phyloP scores from a whole-genome alignment of 495 filamentous ascomycete species.

The Neurospora discreta region DNA sequence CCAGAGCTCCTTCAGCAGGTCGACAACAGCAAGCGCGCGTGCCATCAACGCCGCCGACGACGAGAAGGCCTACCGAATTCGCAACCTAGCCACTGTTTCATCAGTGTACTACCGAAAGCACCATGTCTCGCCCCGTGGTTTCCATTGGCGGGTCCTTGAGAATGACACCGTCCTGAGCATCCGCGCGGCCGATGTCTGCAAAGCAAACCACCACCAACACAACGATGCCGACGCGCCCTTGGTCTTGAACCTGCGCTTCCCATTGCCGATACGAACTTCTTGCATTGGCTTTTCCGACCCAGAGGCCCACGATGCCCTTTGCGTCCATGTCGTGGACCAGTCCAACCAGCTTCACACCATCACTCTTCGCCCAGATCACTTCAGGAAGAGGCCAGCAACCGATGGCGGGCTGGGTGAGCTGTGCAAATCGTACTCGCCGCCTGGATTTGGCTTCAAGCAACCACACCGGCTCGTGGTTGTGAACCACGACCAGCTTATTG shows the following conservation, averaged over 20 bases:
- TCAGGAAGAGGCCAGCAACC: constrained; percentile 51
- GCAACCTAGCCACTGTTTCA: constrained; percentile 64
- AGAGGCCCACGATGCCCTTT: constrained; percentile 65
- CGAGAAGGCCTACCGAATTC: constrained; percentile 60
- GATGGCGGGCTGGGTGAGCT: constrained; percentile 62
- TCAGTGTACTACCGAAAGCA: constrained; percentile 75
- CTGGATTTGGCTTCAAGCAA: constrained; percentile 62
- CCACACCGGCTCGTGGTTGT: constrained; percentile 74
- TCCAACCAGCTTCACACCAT: constrained; percentile 70
- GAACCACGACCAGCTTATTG: constrained; percentile 58
- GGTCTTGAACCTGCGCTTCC: constrained; percentile 67
- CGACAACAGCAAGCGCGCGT: constrained; percentile 8
- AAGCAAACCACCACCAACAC: constrained; percentile 30
- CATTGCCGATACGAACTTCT: constrained; percentile 53
- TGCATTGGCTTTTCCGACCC: constrained; percentile 75
- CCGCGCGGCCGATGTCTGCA: constrained; percentile 70
- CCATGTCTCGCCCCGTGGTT: constrained; percentile 63
- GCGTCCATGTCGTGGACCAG: constrained; percentile 69
- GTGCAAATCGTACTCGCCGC: constrained; percentile 62
- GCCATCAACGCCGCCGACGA: constrained; percentile 41
- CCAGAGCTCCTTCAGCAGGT: constrained; percentile 23
- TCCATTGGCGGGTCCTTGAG: constrained; percentile 84
- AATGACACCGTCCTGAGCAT: constrained; percentile 71
- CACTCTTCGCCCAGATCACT: constrained; percentile 68
- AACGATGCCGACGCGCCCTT: constrained; percentile 55